Percentiles rank a stretch among this genome's conserved stretches.
These are phyloP conservation scores for Cladorrhinum sp. DNA, from an alignment of 2,329 filamentous ascomycete genomes.

Conservation along the genomic window DNA sequence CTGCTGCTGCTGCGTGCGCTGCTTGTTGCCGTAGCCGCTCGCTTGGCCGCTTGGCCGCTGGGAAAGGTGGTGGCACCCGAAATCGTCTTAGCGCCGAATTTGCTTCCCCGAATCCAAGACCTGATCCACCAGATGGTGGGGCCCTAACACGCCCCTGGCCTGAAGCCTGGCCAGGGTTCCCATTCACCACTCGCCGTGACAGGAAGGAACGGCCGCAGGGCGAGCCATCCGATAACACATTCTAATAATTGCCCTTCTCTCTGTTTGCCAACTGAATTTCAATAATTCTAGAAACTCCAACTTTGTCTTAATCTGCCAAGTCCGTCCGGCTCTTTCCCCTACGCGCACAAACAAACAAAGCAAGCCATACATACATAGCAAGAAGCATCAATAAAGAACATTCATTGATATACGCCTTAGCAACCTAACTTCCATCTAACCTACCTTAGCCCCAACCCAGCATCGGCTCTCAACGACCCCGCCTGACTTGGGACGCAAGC, in stretches of 20 bases:
- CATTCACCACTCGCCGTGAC: conserved; percentile 1
- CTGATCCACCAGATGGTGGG: not conserved
- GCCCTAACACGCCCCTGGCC: not conserved
- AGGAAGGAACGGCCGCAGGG: conserved; percentile 14
- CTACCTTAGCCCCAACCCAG: not conserved
- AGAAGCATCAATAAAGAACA: not conserved
- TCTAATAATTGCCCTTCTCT: not conserved
- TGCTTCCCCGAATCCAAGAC: conserved; percentile 3
- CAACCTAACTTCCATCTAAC: not conserved
- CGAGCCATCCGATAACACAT: conserved; percentile 8
- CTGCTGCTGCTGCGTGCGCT: conserved; percentile 1
- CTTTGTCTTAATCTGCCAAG: too few species aligned
- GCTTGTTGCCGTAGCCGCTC: conserved; percentile 24
- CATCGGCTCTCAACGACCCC: not conserved
- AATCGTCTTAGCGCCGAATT: conserved; percentile 23
- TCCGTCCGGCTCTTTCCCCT: too few species aligned
- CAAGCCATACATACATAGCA: too few species aligned
- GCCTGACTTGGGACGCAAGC: not conserved
- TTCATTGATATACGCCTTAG: not conserved
- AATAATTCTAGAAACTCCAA: too few species aligned
- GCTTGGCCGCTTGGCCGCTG: conserved; percentile 13
- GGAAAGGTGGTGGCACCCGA: conserved; percentile 16
- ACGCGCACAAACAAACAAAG: too few species aligned
- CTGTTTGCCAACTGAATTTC: not conserved
- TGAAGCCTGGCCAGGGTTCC: conserved; percentile 9